Evolutionary conservation across 306 rosid species (phyloP), one percentile per base, ranked within the genome.

Genomic region (Vigna nakashimae): DNA sequence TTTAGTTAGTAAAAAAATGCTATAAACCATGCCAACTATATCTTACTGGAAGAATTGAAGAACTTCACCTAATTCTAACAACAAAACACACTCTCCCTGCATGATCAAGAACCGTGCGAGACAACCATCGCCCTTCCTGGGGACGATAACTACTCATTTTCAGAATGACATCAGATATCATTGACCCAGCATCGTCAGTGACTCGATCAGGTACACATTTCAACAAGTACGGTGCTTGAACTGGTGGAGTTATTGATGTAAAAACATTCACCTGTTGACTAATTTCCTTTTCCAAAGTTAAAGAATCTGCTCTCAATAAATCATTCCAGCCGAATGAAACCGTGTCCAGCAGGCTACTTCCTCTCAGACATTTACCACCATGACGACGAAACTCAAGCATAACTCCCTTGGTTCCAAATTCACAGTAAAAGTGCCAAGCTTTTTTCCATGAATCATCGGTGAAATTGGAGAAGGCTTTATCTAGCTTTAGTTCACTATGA

Each of bases 51-150:
- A 56, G 52, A 69, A 36, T 73, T 80, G 9, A 38, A 68, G 62
- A 78, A 18, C 13, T 62, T 84, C 13, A 94, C 98, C 98, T 88
- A 18, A 91, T 86, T 82, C 95, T 85, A 79, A 92, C 74, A 76
- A 92, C 95, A 82, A 94, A 94, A 60, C 97, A 94, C 87, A 90
- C 98, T 76, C 97, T 89, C 78, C 98, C 95, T 28, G 92, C 90
- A 83, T 94, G 97, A 82, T 94, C 98, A 76, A 94, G 97, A 70
- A 91, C 98, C 1, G 97, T 90, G 65, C 93, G 95, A 69, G 97
- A 90, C 81, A 94, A 74, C 98, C 98, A 92, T 79, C 97, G 91
- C 18, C 98, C 98, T 89, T 94, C 97, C 85, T 94, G 97, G n/a
- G 98, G 97, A 68, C 34, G 97, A 83, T 90, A 90, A 53, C 83